phyloP scores from a whole-genome alignment of 768 basidiomycete genomes.

The Plicaturopsis crispa region DNA sequence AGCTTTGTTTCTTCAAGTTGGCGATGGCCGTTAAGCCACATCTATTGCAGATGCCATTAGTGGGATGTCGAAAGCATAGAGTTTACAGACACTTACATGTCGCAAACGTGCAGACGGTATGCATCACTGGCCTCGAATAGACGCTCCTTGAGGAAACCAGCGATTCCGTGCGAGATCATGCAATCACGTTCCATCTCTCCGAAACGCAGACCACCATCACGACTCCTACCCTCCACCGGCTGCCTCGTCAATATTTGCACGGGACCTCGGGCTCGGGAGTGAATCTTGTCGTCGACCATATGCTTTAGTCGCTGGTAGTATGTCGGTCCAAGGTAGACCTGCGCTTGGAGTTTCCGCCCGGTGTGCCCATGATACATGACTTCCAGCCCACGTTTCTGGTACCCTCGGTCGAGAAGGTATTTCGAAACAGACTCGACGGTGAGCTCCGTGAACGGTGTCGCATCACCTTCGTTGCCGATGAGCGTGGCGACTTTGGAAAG shows the following conservation, averaged over 20 bases:
- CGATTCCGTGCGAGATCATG: constrained; percentile 99
- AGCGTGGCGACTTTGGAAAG: constrained; percentile 94
- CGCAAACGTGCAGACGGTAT: constrained; percentile 92
- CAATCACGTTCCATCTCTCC: constrained; percentile 99
- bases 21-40: constrained; percentile 97
- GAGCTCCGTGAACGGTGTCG: constrained; percentile 96
- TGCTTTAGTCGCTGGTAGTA: constrained; percentile 99
- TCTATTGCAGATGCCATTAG: constrained; percentile 28
- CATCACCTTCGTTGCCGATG: constrained; percentile 95
- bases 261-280: constrained; percentile 93
- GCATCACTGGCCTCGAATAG: constrained; percentile 91
- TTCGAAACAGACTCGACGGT: constrained; percentile 98
- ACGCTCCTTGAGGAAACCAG: constrained; percentile 95
- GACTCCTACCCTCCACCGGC: constrained; percentile 96
- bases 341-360: constrained; percentile 95
- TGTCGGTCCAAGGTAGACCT: constrained; percentile 96
- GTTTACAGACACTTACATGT: constrained; percentile 58
- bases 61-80: neutral
- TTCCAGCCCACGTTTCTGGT: constrained; percentile 95
- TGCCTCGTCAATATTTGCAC: constrained; percentile 97
- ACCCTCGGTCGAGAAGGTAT: constrained; percentile 81
- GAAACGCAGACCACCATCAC: constrained; percentile 98
- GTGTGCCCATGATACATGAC: constrained; percentile 99
- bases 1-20: constrained; percentile 98
- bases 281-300: constrained; percentile 99